These are phyloP conservation scores for Helminthosporium solani DNA, from an alignment of 2,329 filamentous ascomycete genomes.

Conservation along the genomic window DNA sequence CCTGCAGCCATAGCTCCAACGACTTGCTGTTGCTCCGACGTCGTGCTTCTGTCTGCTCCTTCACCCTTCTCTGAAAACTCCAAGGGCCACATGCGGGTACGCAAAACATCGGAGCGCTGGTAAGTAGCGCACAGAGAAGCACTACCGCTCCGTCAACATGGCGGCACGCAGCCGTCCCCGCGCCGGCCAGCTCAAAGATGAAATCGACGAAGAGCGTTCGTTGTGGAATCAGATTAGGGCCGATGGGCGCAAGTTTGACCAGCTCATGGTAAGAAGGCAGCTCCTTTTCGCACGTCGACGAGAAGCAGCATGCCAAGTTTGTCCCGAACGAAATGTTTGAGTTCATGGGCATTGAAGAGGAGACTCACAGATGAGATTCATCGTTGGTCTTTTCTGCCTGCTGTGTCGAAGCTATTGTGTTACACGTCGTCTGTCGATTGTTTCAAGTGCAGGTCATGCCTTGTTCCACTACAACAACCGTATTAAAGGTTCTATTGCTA, in stretches of 20 bases:
- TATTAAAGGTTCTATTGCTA: background rate
- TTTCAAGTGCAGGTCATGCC: too few relatives aligned
- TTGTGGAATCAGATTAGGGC: slow-evolving; percentile 52
- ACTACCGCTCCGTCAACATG: slow-evolving; percentile 37
- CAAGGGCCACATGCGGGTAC: too few relatives aligned
- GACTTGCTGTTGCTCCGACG: slow-evolving; percentile 1
- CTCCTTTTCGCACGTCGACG: background rate
- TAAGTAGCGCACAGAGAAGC: slow-evolving; percentile 2
- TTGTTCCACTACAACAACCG: too few relatives aligned
- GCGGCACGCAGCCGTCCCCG: slow-evolving; percentile 49
- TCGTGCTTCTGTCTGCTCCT: background rate
- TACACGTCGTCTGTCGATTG: too few relatives aligned
- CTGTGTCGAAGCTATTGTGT: too few relatives aligned
- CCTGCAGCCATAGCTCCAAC: background rate
- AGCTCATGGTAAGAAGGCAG: slow-evolving; percentile 46
- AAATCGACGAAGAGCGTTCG: slow-evolving; percentile 52
- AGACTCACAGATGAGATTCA: too few relatives aligned
- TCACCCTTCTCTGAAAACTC: background rate
- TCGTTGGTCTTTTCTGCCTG: too few relatives aligned
- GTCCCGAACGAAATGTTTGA: background rate
- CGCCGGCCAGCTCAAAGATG: slow-evolving; percentile 48
- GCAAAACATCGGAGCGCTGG: slow-evolving; percentile 1
- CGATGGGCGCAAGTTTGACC: slow-evolving; percentile 49
- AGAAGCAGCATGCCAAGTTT: too few relatives aligned
- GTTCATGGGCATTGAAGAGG: too few relatives aligned